Base-by-base conservation (phyloP, 2,329 filamentous ascomycete species). In the Penicillium paneum region DNA sequence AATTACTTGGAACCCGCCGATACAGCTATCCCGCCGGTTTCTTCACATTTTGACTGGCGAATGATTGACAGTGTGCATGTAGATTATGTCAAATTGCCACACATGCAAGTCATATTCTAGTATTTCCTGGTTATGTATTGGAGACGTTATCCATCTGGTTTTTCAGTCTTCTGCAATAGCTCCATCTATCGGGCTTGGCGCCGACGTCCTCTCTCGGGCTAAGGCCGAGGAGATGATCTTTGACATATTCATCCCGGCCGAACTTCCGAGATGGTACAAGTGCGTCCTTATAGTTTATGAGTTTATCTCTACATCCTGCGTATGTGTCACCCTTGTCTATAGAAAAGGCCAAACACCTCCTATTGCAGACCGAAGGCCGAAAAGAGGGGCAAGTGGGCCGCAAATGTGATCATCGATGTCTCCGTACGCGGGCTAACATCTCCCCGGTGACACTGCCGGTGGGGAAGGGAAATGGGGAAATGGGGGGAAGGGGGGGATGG, bases 381-480 rank as follows among this genome's bases (percentile, higher is more conserved):
- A 11, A 34, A 29, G 48, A 44, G 39, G 53, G 43, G 49, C 26
- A 36, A 45, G 58, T 56, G 58, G 58, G 36, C 52, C 49, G 17
- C 12, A n/a, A 31, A 52, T 60, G 41, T 57, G 57, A 52, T 61
- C 60, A 55, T 56, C 51, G 51, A 60, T 57, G 51, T 57, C 19
- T 39, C 38, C 21, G 46, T 60, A 43, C 29, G 39, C 60, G 60
- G 56, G 54, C 54, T 49, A 61, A 61, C 31, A 44, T 61, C 60
- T 39, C 19, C 50, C 61, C 60, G 61, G 52, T 41, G 54, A 56
- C 19, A 19, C 38, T 39, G 1, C 11, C 46, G 17, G 36, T 32
- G 36, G 17, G 8, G 32, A 24, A 24, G 21, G 21, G 21, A 21
- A 21, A 21, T 21, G 21, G 21, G 21, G 21, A 24, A 24, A 24